These are phyloP conservation scores for Knoxia roxburghii DNA, from an alignment of 257 asterid genomes.

Conservation along the genomic window DNA sequence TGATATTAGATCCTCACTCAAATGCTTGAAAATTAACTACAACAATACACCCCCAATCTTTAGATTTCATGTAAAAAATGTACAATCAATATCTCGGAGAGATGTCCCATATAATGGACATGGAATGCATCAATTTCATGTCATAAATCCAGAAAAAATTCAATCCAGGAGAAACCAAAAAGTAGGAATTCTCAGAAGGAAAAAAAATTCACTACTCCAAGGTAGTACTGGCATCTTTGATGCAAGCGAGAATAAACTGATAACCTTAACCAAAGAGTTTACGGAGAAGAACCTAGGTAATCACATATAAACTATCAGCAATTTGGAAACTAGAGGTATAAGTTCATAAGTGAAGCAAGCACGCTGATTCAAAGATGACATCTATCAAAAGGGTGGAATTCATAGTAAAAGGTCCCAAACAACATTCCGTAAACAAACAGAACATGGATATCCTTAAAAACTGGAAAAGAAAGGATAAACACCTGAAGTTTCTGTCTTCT, in stretches of 20 bases:
- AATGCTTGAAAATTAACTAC: not conserved
- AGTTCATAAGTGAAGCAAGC: not conserved
- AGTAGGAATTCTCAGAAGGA: not conserved
- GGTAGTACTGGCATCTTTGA: not conserved
- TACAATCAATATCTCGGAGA: not conserved
- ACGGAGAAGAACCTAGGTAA: not conserved
- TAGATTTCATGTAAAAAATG: not conserved
- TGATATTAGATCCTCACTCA: not conserved
- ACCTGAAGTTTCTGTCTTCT: conserved; percentile 93
- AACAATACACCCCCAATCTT: not conserved
- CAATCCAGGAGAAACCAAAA: not conserved
- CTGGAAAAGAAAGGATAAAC: conserved; percentile 19
- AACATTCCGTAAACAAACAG: not conserved
- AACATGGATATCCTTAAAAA: not conserved
- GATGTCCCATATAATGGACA: not conserved
- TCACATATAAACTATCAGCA: not conserved
- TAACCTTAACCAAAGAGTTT: not conserved
- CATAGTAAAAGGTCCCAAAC: not conserved
- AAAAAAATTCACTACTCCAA: not conserved
- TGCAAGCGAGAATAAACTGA: not conserved
- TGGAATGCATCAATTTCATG: too few relatives aligned
- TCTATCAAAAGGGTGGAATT: not conserved
- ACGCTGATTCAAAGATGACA: not conserved
- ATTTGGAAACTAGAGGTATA: not conserved
- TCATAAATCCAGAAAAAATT: too few relatives aligned